Evolutionary conservation across 2,329 filamentous ascomycete species (phyloP).

Genomic region (Nemania sp.): DNA sequence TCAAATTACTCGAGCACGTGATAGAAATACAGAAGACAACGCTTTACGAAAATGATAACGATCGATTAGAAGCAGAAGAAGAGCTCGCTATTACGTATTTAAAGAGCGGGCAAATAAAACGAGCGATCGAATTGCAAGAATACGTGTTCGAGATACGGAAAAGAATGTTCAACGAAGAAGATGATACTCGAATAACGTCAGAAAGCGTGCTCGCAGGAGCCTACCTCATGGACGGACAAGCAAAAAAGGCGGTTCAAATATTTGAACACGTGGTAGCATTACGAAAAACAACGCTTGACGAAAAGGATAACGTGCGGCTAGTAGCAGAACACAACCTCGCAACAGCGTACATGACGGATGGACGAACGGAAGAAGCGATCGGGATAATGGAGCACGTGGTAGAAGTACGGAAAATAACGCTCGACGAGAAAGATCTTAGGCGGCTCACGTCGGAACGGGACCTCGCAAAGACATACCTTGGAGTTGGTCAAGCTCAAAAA

Average conservation of each 20-base stretch:
- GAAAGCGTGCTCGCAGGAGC: no score
- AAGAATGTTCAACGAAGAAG: no score
- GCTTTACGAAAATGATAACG: background rate
- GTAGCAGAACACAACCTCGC: background rate
- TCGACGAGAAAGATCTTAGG: background rate
- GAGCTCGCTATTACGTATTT: no score
- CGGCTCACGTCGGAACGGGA: constrained; percentile 1
- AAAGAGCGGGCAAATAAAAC: no score
- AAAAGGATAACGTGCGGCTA: background rate
- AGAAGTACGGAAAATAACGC: background rate
- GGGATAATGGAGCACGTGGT: constrained; percentile 6
- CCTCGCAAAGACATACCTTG: background rate
- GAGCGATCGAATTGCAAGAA: no score
- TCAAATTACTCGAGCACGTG: background rate
- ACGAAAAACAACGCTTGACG: background rate
- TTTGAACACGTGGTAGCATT: constrained; percentile 1
- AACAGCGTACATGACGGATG: background rate
- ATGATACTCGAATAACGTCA: no score
- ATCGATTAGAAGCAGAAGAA: background rate
- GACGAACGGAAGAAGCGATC: background rate
- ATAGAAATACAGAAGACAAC: background rate
- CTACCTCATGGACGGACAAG: background rate
- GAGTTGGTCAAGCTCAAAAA: no score
- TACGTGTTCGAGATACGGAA: no score
- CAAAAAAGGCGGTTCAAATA: background rate